These are phyloP conservation scores for Trypanosoma vivax DNA, from an alignment of 208 protist species.

Conservation along the genomic window DNA sequence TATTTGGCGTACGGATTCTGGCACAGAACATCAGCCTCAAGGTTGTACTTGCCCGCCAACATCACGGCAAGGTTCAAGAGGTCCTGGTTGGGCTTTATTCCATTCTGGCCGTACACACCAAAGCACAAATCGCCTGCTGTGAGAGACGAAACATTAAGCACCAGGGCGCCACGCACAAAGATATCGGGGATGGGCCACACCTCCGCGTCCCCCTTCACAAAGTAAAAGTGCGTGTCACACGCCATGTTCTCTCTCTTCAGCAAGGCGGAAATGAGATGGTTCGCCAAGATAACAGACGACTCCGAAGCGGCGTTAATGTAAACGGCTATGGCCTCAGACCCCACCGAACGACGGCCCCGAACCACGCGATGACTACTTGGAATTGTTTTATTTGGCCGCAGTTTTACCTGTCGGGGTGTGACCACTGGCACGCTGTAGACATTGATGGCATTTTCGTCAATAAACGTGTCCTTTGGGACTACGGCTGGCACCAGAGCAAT, in stretches of 20 bases:
- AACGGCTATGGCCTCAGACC: constrained; percentile 53
- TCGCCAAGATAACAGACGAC: constrained; percentile 38
- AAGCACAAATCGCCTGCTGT: constrained; percentile 38
- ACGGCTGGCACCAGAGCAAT: constrained; percentile 31
- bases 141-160: constrained; percentile 57
- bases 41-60: neutral
- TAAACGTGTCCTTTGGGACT: constrained; percentile 18
- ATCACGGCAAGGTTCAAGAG: constrained; percentile 32
- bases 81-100: constrained; percentile 67
- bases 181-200: constrained; percentile 46
- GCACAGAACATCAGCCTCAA: constrained; percentile 31
- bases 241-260: constrained; percentile 28
- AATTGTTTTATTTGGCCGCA: constrained; percentile 14
- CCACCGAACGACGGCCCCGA: constrained; percentile 47
- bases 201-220: constrained; percentile 26
- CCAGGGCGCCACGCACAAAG: constrained; percentile 44
- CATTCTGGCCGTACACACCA: constrained; percentile 41
- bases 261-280: constrained; percentile 32
- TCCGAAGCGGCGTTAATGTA: constrained; percentile 45
- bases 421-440: constrained; percentile 16
- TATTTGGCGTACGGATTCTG: constrained; percentile 21
- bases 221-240: constrained; percentile 63
- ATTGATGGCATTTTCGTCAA: constrained; percentile 61
- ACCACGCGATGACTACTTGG: constrained; percentile 30
- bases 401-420: neutral